These are phyloP conservation scores for Planoprotostelium fungivorum DNA, from an alignment of 78 protist species.

Conservation along the genomic window DNA sequence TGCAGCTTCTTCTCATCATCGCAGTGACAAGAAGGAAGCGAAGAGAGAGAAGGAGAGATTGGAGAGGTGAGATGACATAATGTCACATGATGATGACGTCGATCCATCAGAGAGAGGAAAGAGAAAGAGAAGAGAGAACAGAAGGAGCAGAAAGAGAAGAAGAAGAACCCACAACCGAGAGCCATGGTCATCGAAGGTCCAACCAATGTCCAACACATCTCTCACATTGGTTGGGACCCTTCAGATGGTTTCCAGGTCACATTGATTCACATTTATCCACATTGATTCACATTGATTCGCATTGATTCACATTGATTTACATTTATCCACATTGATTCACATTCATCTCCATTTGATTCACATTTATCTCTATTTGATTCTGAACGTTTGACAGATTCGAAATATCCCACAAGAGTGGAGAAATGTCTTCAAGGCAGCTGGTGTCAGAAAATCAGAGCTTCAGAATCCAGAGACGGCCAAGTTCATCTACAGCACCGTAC, in stretches of 20 bases:
- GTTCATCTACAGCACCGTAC: constrained; percentile 39
- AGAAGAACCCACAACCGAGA: neutral
- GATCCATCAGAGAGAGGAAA: constrained; percentile 15
- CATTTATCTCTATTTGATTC: neutral
- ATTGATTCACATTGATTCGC: no score
- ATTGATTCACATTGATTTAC: neutral
- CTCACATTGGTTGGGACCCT: constrained; percentile 58
- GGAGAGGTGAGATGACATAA: constrained; percentile 3
- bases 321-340: no score
- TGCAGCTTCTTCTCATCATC: neutral
- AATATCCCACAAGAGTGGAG: constrained; percentile 71
- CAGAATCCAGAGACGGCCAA: constrained; percentile 63
- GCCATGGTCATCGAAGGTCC: constrained; percentile 46
- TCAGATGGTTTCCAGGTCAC: constrained; percentile 42
- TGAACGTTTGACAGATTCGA: neutral
- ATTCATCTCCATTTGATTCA: neutral
- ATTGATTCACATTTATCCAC: no score
- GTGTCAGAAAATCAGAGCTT: constrained; percentile 58
- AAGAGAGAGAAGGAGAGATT: constrained; percentile 1
- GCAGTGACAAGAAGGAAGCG: neutral
- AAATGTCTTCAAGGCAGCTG: constrained; percentile 65
- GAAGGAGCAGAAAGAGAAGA: constrained; percentile 10
- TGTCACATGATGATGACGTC: constrained; percentile 1
- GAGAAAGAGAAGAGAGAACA: constrained; percentile 48
- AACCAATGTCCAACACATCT: constrained; percentile 39